phyloP scores from a whole-genome alignment of 371 early-diverging fungal genomes.

The Circinella minor region DNA sequence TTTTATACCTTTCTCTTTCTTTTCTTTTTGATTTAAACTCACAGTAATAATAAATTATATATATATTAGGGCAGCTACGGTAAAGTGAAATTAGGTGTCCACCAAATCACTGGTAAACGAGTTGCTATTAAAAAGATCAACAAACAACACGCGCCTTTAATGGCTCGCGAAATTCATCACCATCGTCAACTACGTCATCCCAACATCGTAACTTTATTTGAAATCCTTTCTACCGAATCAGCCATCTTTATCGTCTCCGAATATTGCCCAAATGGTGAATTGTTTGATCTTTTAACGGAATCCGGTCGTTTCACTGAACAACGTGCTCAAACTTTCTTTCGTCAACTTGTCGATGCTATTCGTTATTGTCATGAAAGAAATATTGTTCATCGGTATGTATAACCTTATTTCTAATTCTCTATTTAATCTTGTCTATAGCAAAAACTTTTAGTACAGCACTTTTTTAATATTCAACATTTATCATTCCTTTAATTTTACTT shows the following conservation, averaged over 20 bases:
- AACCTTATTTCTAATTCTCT: too few species aligned
- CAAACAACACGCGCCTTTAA: slow-evolving; percentile 76
- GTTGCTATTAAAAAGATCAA: slow-evolving; percentile 90
- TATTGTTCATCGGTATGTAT: slow-evolving; percentile 75
- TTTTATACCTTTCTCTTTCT: neutral
- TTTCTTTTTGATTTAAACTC: neutral
- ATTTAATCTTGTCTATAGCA: neutral
- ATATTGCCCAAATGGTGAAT: slow-evolving; percentile 78
- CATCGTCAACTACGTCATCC: slow-evolving; percentile 85
- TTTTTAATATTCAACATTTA: neutral
- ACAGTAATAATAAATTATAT: neutral
- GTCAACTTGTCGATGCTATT: slow-evolving; percentile 78
- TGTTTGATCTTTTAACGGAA: slow-evolving; percentile 71
- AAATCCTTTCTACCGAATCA: slow-evolving; percentile 83
- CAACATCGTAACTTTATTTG: slow-evolving; percentile 85
- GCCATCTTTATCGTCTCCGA: slow-evolving; percentile 84
- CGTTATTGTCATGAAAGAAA: slow-evolving; percentile 77
- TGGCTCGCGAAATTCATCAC: slow-evolving; percentile 88
- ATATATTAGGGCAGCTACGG: slow-evolving; percentile 75
- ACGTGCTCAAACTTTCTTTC: slow-evolving; percentile 68
- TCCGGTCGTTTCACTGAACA: slow-evolving; percentile 61
- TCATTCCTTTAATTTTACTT: too few species aligned
- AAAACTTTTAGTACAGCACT: neutral
- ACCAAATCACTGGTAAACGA: slow-evolving; percentile 79
- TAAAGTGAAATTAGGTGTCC: slow-evolving; percentile 84